Conservation (phyloP, 306 rosid genomes). For the Cucumis cinereus region DNA sequence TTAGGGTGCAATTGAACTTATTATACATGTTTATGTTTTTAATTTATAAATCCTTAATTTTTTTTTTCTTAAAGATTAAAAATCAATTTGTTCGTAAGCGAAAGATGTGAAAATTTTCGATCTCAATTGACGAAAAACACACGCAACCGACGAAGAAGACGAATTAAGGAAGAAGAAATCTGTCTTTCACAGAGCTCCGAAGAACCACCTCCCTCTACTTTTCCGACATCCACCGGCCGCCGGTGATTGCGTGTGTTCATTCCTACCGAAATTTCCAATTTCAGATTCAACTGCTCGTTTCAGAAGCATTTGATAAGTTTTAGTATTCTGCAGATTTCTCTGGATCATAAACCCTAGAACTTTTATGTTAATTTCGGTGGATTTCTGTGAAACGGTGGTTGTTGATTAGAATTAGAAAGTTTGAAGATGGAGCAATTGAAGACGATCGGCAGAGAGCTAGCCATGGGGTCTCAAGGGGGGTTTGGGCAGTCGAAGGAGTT, state of each 20-base stretch:
- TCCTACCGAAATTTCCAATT: not conserved
- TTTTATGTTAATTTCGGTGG: not conserved
- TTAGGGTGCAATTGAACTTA: no score
- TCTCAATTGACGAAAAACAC: not conserved
- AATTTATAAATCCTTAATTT: not conserved
- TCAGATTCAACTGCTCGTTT: not conserved
- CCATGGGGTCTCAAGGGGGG: constrained; percentile 98
- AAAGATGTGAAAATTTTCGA: not conserved
- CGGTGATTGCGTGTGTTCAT: not conserved
- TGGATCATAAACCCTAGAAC: constrained; percentile 10
- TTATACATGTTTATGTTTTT: not conserved
- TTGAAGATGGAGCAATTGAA: constrained; percentile 71
- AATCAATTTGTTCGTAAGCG: not conserved
- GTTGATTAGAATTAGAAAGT: not conserved
- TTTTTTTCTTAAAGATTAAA: not conserved
- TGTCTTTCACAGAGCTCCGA: not conserved
- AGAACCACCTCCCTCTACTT: not conserved
- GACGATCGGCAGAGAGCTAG: constrained; percentile 82
- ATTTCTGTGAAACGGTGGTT: not conserved
- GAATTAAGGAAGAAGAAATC: not conserved
- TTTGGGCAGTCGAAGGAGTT: constrained; percentile 93
- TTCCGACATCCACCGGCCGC: not conserved
- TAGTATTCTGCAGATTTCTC: not conserved
- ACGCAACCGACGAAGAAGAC: constrained; percentile 5
- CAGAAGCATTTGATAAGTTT: not conserved